These are phyloP conservation scores for Verticillium tricorpus DNA, from an alignment of 2,329 filamentous ascomycete genomes.

Conservation along the genomic window DNA sequence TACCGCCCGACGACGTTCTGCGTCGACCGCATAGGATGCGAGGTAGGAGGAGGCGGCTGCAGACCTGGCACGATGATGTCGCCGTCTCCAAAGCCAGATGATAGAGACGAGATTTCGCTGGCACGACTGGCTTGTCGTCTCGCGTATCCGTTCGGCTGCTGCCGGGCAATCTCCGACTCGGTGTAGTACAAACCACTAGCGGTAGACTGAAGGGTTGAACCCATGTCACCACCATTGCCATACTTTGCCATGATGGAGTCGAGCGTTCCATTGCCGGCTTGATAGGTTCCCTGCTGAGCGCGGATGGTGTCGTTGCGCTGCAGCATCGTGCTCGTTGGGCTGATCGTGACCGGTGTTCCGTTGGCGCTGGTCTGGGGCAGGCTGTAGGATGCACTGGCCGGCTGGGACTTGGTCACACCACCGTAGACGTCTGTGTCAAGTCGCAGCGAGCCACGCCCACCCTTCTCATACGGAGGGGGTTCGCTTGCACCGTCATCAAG, in stretches of 20 bases:
- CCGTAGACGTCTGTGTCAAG: conserved; percentile 19
- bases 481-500: conserved; percentile 17
- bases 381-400: conserved; percentile 3
- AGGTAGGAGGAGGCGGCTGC: conserved; percentile 9
- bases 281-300: conserved; percentile 15
- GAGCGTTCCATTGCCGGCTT: conserved; percentile 4
- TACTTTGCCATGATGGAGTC: conserved; percentile 14
- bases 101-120: conserved; percentile 55
- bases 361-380: conserved; percentile 9
- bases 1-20: conserved; percentile 20
- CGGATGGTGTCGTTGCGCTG: conserved; percentile 4
- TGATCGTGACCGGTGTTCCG: conserved; percentile 8
- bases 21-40: conserved; percentile 5
- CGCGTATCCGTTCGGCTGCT: conserved; percentile 25
- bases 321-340: conserved; percentile 7
- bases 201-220: conserved; percentile 27
- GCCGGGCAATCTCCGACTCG: conserved; percentile 31
- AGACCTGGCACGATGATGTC: conserved; percentile 44
- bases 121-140: conserved; percentile 28
- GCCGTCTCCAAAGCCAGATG: conserved; percentile 60
- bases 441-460: conserved; percentile 11
- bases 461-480: conserved; percentile 19
- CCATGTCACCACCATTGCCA: conserved; percentile 13
- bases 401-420: conserved; percentile 9
- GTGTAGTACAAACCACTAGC: conserved; percentile 32